Evolutionary conservation across 345 rosid species (phyloP), one percentile per base, ranked within the genome.

Genomic region (Diplotaxis tenuifolia): DNA sequence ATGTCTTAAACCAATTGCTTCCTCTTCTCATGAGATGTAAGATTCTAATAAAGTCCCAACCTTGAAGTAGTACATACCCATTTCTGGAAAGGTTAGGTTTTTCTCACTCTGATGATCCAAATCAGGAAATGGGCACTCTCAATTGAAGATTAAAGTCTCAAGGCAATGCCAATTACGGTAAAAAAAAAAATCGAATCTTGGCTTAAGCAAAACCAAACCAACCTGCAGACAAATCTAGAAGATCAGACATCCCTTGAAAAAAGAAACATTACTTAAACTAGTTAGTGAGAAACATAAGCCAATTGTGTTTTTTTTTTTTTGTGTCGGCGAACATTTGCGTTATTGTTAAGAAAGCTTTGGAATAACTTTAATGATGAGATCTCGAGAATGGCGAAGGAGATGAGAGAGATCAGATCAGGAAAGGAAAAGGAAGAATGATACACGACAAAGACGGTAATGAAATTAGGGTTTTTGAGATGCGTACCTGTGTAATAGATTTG

Each of bases 151-250:
- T 3, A 5, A 45, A 45, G 18, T 45, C 50, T 45, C 50, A 45
- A 45, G 19, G 50, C 8, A 45, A 45, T n/a, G 50, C 50, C 50
- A 45, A 45, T 36, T 36, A 36, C 42, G 14, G n/a, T 36, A 36
- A 25, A 36, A 36, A 29, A 29, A 29, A 1, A 29, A 36, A 36
- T 6, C 2, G 18, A 45, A 45, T 45, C 50, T 45, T 45, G 50
- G 50, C 49, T 40, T 6, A 40, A 40, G 49, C 12, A 9, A 65
- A 67, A 67, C 68, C 45, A 80, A 67, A 54, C 45, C 34, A 29
- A 80, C 75, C 85, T 84, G 83, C 82, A 71, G 73, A 8, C 76
- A 77, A 68, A 77, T 77, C 76, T 77, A 7, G 15, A 6, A 65
- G 70, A 75, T 80, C 72, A 78, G 75, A 47, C 71, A 4, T 40